These are phyloP conservation scores for Colletotrichum musae DNA, from an alignment of 2,329 filamentous ascomycete species.

Conservation along the genomic window DNA sequence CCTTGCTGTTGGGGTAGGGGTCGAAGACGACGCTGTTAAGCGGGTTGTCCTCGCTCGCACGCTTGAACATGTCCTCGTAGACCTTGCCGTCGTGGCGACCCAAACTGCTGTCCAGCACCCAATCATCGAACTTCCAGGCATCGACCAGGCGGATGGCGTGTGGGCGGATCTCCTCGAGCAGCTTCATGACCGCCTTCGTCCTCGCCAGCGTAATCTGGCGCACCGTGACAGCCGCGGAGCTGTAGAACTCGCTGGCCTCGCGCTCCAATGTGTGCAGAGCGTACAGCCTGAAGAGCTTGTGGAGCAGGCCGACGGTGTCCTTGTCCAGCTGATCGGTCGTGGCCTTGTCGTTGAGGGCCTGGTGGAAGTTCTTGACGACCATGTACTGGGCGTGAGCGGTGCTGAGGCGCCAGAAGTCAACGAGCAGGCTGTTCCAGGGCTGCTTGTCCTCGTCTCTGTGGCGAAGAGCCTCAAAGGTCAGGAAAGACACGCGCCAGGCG, in stretches of 20 bases:
- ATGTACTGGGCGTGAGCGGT: conserved; percentile 84
- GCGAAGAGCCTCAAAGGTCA: conserved; percentile 82
- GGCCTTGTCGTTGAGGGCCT: conserved; percentile 58
- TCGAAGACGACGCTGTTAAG: conserved; percentile 81
- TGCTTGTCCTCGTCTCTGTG: conserved; percentile 82
- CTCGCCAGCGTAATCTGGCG: conserved; percentile 80
- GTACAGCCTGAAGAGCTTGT: conserved; percentile 89
- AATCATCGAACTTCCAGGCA: conserved; percentile 83
- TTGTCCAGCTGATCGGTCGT: conserved; percentile 69
- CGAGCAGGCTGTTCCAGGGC: conserved; percentile 82
- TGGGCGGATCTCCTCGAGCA: conserved; percentile 80
- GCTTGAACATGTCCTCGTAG: conserved; percentile 82
- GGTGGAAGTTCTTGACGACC: conserved; percentile 80
- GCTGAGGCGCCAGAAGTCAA: conserved; percentile 83
- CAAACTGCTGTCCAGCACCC: conserved; percentile 80
- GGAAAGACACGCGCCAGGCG: conserved; percentile 80
- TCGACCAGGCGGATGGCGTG: conserved; percentile 81
- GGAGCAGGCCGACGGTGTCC: conserved; percentile 71
- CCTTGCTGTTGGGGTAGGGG: conserved; percentile 75
- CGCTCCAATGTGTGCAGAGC: conserved; percentile 73
- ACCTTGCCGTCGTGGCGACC: conserved; percentile 82
- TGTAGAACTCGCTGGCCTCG: conserved; percentile 81
- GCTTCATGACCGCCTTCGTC: conserved; percentile 84
- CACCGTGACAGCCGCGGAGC: conserved; percentile 76
- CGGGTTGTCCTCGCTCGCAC: conserved; percentile 80